Evolutionary conservation across 305 asterid genomes (phyloP).

Genomic region (Fraxinus paxiana): DNA sequence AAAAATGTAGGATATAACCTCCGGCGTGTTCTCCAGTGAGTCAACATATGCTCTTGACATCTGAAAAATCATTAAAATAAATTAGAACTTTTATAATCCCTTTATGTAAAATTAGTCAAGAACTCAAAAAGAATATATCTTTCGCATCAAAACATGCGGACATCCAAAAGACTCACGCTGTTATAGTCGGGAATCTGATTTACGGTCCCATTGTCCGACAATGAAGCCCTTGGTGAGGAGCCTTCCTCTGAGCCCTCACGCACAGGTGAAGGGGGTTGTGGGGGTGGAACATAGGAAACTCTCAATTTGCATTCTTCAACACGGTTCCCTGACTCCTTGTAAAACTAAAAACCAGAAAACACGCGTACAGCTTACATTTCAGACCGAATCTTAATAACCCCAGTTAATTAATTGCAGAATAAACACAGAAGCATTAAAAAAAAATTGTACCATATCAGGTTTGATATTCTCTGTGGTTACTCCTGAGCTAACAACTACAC

Average conservation of each 20-base stretch:
- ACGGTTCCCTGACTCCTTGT: slow-evolving; percentile 59
- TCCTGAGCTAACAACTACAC: slow-evolving; percentile 55
- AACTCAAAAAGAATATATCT: slow-evolving; percentile 7
- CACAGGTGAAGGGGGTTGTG: slow-evolving; percentile 66
- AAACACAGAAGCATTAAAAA: not conserved
- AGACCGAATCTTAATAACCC: slow-evolving; percentile 4
- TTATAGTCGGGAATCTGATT: slow-evolving; percentile 47
- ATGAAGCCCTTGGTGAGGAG: slow-evolving; percentile 58
- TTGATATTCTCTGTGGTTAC: slow-evolving; percentile 49
- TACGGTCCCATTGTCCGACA: slow-evolving; percentile 54
- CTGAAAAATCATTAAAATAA: slow-evolving; percentile 37
- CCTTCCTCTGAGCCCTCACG: slow-evolving; percentile 70
- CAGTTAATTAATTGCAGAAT: not conserved
- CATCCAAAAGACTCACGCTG: slow-evolving; percentile 29
- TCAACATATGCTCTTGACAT: slow-evolving; percentile 45
- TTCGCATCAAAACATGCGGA: not conserved
- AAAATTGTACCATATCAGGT: slow-evolving; percentile 54
- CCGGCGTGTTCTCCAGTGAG: slow-evolving; percentile 44
- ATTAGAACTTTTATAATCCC: slow-evolving; percentile 1
- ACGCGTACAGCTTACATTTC: slow-evolving; percentile 6
- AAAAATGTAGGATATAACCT: slow-evolving; percentile 37
- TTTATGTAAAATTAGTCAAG: not conserved
- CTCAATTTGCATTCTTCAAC: slow-evolving; percentile 73
- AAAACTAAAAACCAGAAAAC: slow-evolving; percentile 42
- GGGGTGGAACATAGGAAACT: slow-evolving; percentile 64